Conservation (phyloP, 2,329 filamentous ascomycete genomes). For the Fusarium sp. region DNA sequence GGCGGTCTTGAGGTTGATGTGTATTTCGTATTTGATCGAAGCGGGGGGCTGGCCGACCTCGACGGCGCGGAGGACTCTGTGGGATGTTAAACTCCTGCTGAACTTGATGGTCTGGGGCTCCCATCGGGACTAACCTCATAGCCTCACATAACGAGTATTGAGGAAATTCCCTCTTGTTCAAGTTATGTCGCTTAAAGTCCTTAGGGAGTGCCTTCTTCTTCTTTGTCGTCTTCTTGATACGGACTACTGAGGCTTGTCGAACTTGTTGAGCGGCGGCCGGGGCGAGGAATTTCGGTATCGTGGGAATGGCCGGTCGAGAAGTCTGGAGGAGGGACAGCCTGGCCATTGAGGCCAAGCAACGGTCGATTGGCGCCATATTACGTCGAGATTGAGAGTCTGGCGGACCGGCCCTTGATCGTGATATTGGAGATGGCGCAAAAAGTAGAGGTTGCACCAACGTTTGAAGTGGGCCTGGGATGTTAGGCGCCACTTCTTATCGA, state of each 20-base stretch:
- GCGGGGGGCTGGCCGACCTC: constrained; percentile 87
- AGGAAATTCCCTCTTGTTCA: constrained; percentile 71
- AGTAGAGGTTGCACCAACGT: constrained; percentile 39
- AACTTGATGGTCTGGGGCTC: background rate
- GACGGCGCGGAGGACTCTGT: constrained; percentile 87
- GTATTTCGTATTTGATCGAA: constrained; percentile 87
- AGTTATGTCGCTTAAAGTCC: constrained; percentile 73
- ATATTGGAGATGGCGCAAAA: constrained; percentile 44
- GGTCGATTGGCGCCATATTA: constrained; percentile 65
- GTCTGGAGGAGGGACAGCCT: constrained; percentile 61
- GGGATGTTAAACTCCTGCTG: constrained; percentile 14
- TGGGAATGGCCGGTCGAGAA: constrained; percentile 57
- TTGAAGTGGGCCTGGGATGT: constrained; percentile 41
- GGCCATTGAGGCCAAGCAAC: constrained; percentile 68
- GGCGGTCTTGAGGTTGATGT: constrained; percentile 83
- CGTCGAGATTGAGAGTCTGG: constrained; percentile 48
- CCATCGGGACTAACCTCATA: constrained; percentile 75
- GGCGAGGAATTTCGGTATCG: constrained; percentile 65
- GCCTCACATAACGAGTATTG: constrained; percentile 91
- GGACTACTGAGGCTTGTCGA: constrained; percentile 57
- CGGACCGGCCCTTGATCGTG: constrained; percentile 34
- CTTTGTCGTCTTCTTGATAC: constrained; percentile 65
- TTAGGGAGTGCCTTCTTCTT: constrained; percentile 74
- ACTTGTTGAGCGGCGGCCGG: constrained; percentile 60
- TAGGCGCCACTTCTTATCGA: constrained; percentile 47